These are phyloP conservation scores for Mycena belliarum DNA, from an alignment of 768 basidiomycete species.

Conservation along the genomic window DNA sequence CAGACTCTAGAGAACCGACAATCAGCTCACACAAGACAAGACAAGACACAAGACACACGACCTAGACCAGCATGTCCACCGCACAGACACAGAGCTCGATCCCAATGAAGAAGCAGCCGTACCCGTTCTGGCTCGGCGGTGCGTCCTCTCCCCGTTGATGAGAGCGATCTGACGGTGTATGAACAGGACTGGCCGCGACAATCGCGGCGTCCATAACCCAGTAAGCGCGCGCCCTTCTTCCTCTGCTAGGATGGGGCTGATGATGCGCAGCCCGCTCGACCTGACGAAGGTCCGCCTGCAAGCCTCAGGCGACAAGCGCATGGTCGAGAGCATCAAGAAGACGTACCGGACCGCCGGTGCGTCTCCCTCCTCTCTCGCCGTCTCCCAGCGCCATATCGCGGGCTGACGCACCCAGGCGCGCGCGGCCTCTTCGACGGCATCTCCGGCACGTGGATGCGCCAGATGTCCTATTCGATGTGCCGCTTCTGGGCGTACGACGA, in stretches of 20 bases:
- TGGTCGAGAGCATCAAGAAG: constrained; percentile 82
- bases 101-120: constrained; percentile 61
- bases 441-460: constrained; percentile 84
- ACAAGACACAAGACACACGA: not conserved
- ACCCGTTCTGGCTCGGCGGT: constrained; percentile 89
- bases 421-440: constrained; percentile 86
- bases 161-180: too few species aligned
- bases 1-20: too few species aligned
- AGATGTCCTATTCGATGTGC: constrained; percentile 91
- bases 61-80: constrained; percentile 1
- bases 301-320: constrained; percentile 89
- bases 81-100: too few species aligned
- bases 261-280: constrained; percentile 66
- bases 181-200: constrained; percentile 79
- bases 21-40: constrained; percentile 11
- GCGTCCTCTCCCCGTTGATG: constrained; percentile 18
- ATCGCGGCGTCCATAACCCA: constrained; percentile 90
- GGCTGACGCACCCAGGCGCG: too few species aligned
- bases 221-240: constrained; percentile 49
- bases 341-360: constrained; percentile 78
- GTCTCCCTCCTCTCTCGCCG: not conserved
- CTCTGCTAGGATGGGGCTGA: not conserved
- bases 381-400: too few species aligned
- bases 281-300: constrained; percentile 91
- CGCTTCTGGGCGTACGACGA: constrained; percentile 95